Percentiles rank a stretch among this genome's conserved stretches.
These are phyloP conservation scores for Penicillium sp. DNA, from an alignment of 2,329 filamentous ascomycete species.

Conservation along the genomic window DNA sequence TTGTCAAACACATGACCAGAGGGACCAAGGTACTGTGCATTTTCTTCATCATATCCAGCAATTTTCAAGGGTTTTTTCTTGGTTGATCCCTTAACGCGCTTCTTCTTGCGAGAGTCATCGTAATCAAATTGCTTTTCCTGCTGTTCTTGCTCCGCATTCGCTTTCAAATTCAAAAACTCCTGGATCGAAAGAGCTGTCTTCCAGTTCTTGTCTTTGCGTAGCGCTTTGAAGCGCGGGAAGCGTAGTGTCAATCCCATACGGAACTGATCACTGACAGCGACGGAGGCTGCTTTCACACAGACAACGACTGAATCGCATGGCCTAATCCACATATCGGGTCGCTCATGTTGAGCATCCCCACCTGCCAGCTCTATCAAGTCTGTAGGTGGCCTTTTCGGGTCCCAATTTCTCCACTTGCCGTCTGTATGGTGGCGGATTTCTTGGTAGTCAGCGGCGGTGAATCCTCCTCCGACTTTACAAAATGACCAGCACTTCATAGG, in stretches of 20 bases:
- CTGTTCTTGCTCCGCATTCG: constrained; percentile 69
- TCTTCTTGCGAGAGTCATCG: constrained; percentile 68
- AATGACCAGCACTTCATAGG: constrained; percentile 88
- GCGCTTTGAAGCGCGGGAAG: constrained; percentile 84
- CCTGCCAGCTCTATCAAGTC: constrained; percentile 82
- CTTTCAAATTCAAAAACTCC: constrained; percentile 75
- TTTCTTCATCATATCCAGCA: constrained; percentile 66
- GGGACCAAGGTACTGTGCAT: constrained; percentile 60
- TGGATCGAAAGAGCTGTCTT: constrained; percentile 75
- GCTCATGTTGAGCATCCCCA: constrained; percentile 73
- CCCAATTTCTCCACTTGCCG: constrained; percentile 90
- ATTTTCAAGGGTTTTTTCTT: constrained; percentile 77
- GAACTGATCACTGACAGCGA: constrained; percentile 77
- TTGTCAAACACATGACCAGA: constrained; percentile 72
- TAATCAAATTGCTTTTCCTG: constrained; percentile 77
- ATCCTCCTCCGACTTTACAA: constrained; percentile 96
- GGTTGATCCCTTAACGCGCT: constrained; percentile 60
- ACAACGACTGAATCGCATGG: constrained; percentile 86
- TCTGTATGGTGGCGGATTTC: constrained; percentile 82
- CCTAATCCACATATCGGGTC: constrained; percentile 90
- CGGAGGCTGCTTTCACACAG: constrained; percentile 83
- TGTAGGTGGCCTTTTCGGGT: constrained; percentile 73
- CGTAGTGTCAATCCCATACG: constrained; percentile 76
- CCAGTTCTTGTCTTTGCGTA: constrained; percentile 86
- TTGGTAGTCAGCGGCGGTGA: constrained; percentile 81